These are phyloP conservation scores for Melampsora larici-populina DNA, from an alignment of 1,284 basidiomycete genomes.

Conservation along the genomic window DNA sequence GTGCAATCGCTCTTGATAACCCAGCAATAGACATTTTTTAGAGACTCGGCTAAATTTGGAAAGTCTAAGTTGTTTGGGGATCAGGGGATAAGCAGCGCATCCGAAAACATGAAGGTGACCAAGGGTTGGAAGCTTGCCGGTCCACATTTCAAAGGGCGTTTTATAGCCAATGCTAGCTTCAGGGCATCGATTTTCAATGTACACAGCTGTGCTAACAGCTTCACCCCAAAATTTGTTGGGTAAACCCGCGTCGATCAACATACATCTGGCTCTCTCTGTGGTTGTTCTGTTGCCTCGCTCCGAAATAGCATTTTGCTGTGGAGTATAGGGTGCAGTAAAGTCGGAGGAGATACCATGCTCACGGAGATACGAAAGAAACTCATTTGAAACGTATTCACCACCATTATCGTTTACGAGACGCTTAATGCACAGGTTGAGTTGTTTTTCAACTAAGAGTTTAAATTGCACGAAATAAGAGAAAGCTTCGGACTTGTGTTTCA, in stretches of 20 bases:
- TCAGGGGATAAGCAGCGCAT: no score
- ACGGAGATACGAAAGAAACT: not conserved
- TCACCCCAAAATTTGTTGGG: slow-evolving; percentile 4
- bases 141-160: not conserved
- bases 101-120: no score
- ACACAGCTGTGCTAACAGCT: not conserved
- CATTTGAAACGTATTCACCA: not conserved
- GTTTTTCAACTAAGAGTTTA: no score
- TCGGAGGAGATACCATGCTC: not conserved
- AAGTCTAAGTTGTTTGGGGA: no score
- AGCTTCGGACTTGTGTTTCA: no score
- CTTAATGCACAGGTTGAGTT: no score
- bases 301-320: not conserved
- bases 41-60: no score
- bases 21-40: no score
- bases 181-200: slow-evolving; percentile 6
- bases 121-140: not conserved
- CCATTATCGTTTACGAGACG: not conserved
- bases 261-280: not conserved
- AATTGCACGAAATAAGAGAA: no score
- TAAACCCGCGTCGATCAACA: not conserved
- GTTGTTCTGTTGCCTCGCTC: slow-evolving; percentile 10
- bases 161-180: no score
- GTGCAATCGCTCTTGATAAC: no score
- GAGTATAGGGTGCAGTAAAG: slow-evolving; percentile 6